Base-by-base conservation (phyloP, 208 protist genomes). In the Leishmania major region DNA sequence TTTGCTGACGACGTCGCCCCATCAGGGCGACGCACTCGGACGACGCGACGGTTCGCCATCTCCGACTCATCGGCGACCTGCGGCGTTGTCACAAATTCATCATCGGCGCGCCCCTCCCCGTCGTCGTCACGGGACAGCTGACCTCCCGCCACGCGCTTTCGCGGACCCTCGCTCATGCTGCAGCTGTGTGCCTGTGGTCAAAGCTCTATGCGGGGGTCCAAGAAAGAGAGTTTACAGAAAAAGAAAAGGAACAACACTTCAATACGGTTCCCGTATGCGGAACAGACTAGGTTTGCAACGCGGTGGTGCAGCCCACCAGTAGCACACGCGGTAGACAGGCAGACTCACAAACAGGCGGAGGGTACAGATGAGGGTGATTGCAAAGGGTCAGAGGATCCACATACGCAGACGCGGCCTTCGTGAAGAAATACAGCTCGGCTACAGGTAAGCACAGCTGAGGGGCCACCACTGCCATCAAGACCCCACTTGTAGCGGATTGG, bases 1-100 rank as follows among this genome's bases (percentile, higher is more conserved):
- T 28, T 78, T 3, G 82, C 22, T 13, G 84, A 81, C 19, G 72
- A 45, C n/a, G 10, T 64, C 8, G 67, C 62, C 51, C 60, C 71
- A 25, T 69, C 66, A 2, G 82, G 64, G 11, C 93, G 90, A 1
- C 70, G 37, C 45, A 95, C 91, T 22, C 87, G 84, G 72, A 96
- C 87, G 15, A 96, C 81, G n/a, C 92, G 92, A n/a, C 94, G 90
- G 59, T 67, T 84, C 13, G 91, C 84, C 88, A 97, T 89, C 78
- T 91, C 91, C 51, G 88, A 85, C 25, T 73, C 70, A 74, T 89
- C 85, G 17, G 92, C 94, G 55, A 92, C 84, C 78, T 90, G 84
- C 57, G 91, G 89, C 3, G 84, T 89, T 51, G 88, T 90, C 71
- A 88, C 79, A 59, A 92, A 89, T 45, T 83, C 84, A n/a, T 91